phyloP scores from a whole-genome alignment of 2,329 filamentous ascomycete genomes.

The Sphaceloma murrayae region DNA sequence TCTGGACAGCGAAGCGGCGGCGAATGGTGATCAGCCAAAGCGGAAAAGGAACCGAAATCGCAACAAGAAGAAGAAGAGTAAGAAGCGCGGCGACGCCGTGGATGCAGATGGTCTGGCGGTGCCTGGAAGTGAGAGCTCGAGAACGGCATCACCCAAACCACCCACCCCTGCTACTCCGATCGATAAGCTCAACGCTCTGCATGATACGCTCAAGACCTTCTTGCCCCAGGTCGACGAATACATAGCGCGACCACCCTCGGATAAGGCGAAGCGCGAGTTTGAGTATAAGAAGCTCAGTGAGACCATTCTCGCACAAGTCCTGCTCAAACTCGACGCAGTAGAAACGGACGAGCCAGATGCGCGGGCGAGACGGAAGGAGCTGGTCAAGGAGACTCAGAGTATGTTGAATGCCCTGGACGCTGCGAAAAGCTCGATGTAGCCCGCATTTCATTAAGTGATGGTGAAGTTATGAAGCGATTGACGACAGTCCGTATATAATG shows the following conservation, averaged over 20 bases:
- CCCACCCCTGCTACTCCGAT: slow-evolving; percentile 37
- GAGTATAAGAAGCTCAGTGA: slow-evolving; percentile 68
- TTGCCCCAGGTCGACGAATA: slow-evolving; percentile 58
- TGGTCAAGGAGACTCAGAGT: slow-evolving; percentile 62
- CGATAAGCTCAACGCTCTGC: slow-evolving; percentile 59
- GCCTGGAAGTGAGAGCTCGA: slow-evolving; percentile 25
- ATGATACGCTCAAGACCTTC: slow-evolving; percentile 53
- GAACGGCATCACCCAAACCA: slow-evolving; percentile 34
- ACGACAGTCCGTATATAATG: no score
- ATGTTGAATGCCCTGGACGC: slow-evolving; percentile 57
- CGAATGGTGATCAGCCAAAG: slow-evolving; percentile 30
- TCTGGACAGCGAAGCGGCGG: slow-evolving; percentile 27
- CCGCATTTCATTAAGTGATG: no score
- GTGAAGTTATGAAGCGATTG: no score
- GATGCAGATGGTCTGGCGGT: slow-evolving; percentile 29
- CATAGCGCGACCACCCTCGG: slow-evolving; percentile 51
- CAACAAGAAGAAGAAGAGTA: slow-evolving; percentile 40
- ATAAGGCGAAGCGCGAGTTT: slow-evolving; percentile 58
- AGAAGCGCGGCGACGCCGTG: slow-evolving; percentile 24
- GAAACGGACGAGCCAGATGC: slow-evolving; percentile 60
- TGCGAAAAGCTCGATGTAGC: slow-evolving; percentile 16
- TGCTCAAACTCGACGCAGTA: slow-evolving; percentile 68
- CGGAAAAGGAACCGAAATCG: slow-evolving; percentile 33
- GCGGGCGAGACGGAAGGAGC: slow-evolving; percentile 56
- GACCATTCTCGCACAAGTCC: slow-evolving; percentile 63